Evolutionary conservation across 495 filamentous ascomycete species (phyloP).

Genomic region (Diplogelasinospora grovesii): DNA sequence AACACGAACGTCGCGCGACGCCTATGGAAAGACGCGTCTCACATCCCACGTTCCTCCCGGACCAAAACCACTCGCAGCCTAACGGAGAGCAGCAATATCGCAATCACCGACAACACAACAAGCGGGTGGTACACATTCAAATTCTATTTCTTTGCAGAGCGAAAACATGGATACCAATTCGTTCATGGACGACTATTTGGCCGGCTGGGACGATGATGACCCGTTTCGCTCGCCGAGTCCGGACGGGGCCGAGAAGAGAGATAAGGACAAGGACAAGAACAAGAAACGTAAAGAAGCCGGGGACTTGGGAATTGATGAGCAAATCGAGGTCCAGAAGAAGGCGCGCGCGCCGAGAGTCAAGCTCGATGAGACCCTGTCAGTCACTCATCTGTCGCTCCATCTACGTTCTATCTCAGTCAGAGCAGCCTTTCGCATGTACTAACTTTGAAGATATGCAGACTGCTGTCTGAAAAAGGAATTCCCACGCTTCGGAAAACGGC

Average conservation of each 20-base stretch:
- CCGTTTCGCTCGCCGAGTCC: constrained; percentile 28
- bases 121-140: too few species aligned
- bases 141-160: too few species aligned
- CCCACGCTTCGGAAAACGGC: constrained; percentile 70
- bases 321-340: constrained; percentile 72
- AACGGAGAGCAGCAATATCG: too few species aligned
- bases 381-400: not conserved
- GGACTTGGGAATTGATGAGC: constrained; percentile 72
- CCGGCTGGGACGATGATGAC: constrained; percentile 27
- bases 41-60: too few species aligned
- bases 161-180: constrained; percentile 8
- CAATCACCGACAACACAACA: too few species aligned
- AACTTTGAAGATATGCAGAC: too few species aligned
- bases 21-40: too few species aligned
- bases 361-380: constrained; percentile 72
- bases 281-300: constrained; percentile 31
- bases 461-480: constrained; percentile 75
- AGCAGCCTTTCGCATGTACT: too few species aligned
- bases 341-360: constrained; percentile 67
- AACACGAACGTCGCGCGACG: too few species aligned
- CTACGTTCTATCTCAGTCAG: constrained; percentile 3
- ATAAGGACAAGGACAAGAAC: constrained; percentile 14
- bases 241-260: constrained; percentile 5
- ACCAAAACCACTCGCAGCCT: too few species aligned
- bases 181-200: constrained; percentile 19